phyloP scores from a whole-genome alignment of 139 green algal genomes.

The Tetradesmus obliquus region DNA sequence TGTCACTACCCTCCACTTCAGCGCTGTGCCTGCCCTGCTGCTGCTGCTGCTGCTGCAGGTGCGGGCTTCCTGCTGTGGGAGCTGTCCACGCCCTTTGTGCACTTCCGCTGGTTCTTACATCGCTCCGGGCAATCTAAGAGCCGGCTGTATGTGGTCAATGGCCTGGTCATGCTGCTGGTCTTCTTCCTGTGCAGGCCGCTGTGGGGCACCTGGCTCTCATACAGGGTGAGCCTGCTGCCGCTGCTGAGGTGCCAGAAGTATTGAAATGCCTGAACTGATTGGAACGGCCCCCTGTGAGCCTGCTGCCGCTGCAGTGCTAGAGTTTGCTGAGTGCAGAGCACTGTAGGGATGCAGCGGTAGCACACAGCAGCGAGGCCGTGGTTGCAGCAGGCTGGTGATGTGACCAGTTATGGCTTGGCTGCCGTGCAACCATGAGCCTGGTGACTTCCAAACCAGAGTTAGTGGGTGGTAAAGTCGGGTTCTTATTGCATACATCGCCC shows the following conservation, averaged over 20 bases:
- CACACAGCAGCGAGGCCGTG: background rate
- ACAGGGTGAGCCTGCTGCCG: slow-evolving; percentile 8
- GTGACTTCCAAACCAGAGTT: no score
- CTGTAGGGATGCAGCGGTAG: no score
- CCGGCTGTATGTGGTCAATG: slow-evolving; percentile 59
- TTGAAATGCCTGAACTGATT: background rate
- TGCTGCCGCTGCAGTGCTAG: background rate
- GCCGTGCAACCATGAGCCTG: no score
- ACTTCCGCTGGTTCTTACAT: slow-evolving; percentile 68
- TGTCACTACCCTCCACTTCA: no score
- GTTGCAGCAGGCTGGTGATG: no score
- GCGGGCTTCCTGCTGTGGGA: slow-evolving; percentile 72
- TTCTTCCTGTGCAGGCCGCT: slow-evolving; percentile 57
- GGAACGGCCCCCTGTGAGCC: background rate
- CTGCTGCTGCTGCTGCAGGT: slow-evolving; percentile 43
- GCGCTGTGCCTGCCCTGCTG: background rate
- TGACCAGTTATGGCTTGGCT: no score
- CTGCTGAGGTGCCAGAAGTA: background rate
- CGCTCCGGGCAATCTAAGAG: slow-evolving; percentile 50
- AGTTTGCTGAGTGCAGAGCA: background rate
- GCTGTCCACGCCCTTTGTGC: slow-evolving; percentile 64
- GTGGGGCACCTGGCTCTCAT: slow-evolving; percentile 46
- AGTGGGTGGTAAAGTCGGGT: no score
- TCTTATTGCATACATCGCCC: no score
- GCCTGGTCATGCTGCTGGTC: slow-evolving; percentile 49